Evolutionary conservation across 108 stramenopile species (phyloP).

Genomic region (Mediolabrus comicus): DNA sequence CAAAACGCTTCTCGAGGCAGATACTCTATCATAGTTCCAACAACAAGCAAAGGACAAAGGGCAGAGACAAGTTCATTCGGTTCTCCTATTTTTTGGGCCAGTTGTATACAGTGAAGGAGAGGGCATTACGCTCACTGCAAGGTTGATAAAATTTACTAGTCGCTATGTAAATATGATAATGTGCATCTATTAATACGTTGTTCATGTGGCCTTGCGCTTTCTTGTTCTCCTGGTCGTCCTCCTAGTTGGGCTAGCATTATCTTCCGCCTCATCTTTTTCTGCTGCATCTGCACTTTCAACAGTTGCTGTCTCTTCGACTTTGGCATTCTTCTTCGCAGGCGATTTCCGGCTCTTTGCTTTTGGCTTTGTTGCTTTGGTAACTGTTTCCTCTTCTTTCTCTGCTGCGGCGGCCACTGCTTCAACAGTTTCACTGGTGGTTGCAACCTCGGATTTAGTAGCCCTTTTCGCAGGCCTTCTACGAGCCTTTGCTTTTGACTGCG

Average conservation of each 20-base stretch:
- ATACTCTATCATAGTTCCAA: slow-evolving; percentile 80
- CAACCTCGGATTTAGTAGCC: neutral
- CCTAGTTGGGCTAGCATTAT: slow-evolving; percentile 7
- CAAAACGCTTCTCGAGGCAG: slow-evolving; percentile 70
- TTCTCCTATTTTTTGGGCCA: slow-evolving; percentile 70
- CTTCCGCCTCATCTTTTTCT: slow-evolving; percentile 6
- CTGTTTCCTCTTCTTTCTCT: neutral
- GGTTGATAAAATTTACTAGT: too few species aligned
- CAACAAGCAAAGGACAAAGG: slow-evolving; percentile 73
- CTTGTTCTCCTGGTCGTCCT: slow-evolving; percentile 20
- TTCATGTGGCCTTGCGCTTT: neutral
- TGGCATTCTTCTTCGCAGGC: neutral
- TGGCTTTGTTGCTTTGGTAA: neutral
- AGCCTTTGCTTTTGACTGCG: slow-evolving; percentile 1
- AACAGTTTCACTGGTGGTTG: neutral
- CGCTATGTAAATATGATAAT: too few species aligned
- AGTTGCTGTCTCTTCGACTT: too few species aligned
- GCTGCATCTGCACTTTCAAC: neutral
- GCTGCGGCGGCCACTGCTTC: neutral
- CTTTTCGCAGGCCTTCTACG: neutral
- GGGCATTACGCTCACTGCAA: slow-evolving; percentile 38
- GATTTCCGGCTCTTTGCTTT: slow-evolving; percentile 1
- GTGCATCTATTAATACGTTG: neutral
- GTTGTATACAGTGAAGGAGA: slow-evolving; percentile 68
- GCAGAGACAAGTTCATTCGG: slow-evolving; percentile 47